Evolutionary conservation across 2,329 filamentous ascomycete genomes (phyloP), one percentile per base, ranked within the genome.

Genomic region (Pezicula radicicola): DNA sequence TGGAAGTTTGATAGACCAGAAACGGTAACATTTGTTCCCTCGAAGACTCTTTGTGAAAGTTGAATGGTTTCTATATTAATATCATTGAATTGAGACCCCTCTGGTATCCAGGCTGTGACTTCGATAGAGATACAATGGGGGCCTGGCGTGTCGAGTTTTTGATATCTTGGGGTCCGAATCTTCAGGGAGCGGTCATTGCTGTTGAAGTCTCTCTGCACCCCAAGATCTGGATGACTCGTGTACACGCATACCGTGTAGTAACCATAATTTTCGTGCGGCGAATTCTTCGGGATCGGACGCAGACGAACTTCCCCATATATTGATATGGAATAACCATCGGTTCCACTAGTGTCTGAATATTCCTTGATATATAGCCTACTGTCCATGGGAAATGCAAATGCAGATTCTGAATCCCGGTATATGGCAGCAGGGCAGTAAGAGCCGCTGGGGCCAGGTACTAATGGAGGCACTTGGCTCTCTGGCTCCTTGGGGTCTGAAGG

Each of bases 101-200:
- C 60, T n/a, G 64, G 65, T 40, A 66, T 49, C 62, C 61, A 67
- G 39, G 59, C 64, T 13, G 59, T 65, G 30, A 66, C 58, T 35
- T 60, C 60, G 9, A 67, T 15, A 21, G 60, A 63, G 19, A 67
- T 53, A 44, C 64, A 66, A 44, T 62, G 61, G 3, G 39, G 51
- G 4, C 41, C 47, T 21, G 33, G 16, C 12, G 43, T 15, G 39
- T 36, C 35, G 13, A 59, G 40, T n/a, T 39, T 45, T 8, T 57
- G 54, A 50, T 53, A 53, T 41, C 46, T 53, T 6, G 65, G 65
- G 2, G 63, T 65, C 27, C 52, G 59, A 18, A 67, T 54, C 41
- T 57, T 56, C 6, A 66, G 44, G 7, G 50, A 39, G 27, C 55
- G 54, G 1, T 54, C 50, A 16, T 57, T 39, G 25, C 53, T 53